Evolutionary conservation across 306 rosid species (phyloP).

Genomic region (Cicer yamashitae): DNA sequence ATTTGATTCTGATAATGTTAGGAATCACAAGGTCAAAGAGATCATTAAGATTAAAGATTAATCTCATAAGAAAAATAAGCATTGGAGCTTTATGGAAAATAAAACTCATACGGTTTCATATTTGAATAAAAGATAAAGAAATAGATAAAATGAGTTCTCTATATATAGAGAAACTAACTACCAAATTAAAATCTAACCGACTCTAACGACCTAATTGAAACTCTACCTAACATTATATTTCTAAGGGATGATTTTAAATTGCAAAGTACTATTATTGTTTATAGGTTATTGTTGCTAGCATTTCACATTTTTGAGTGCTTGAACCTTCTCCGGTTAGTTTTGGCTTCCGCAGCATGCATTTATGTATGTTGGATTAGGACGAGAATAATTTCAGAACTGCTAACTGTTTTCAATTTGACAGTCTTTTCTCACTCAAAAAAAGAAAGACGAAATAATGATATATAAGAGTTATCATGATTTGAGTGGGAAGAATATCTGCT

Average conservation of each 20-base stretch:
- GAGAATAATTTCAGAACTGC: not conserved
- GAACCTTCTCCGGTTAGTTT: not conserved
- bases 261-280: not conserved
- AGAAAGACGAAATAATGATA: not conserved
- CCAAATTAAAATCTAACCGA: too few species aligned
- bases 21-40: too few species aligned
- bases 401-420: too few species aligned
- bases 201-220: too few species aligned
- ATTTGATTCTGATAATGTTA: constrained; percentile 4
- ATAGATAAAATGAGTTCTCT: too few species aligned
- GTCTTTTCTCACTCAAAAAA: not conserved
- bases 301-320: not conserved
- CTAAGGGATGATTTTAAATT: not conserved
- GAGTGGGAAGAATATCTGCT: not conserved
- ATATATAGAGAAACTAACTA: too few species aligned
- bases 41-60: too few species aligned
- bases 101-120: too few species aligned
- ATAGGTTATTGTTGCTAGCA: not conserved
- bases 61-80: too few species aligned
- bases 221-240: too few species aligned
- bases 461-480: not conserved
- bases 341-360: not conserved
- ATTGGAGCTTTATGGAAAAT: too few species aligned
- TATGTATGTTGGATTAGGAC: not conserved
- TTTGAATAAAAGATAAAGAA: too few species aligned